Base-by-base conservation (phyloP, 257 asterid species). In the Striga asiatica region DNA sequence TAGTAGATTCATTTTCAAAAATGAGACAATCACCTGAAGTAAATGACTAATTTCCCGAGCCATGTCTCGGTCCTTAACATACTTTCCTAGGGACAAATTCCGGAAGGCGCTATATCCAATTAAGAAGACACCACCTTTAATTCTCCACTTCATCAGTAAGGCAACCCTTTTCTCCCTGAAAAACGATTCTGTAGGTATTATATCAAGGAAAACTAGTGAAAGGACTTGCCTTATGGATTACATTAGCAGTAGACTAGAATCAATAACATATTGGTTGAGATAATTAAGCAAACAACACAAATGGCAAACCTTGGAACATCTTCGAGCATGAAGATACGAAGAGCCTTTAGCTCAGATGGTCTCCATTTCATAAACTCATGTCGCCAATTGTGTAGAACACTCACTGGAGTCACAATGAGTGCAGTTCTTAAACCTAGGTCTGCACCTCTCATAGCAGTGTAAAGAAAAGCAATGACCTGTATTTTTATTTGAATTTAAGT, bases 371-470 rank as follows among this genome's bases (percentile, higher is more conserved):
- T 63, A 68, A 91, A 91, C 75, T 91, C 98, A 32, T 66, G 71
- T 43, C 94, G 78, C 98, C 98, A 91, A 67, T 91, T 87, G 81
- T 87, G 97, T 76, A 80, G 66, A 53, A 91, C 98, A 71, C 98
- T 91, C 34, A 91, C 95, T 56, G 97, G 97, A 28, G 93, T 84
- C 67, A 91, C 97, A 41, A 87, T 82, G 58, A 91, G 93, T 25
- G 88, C 98, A 54, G 97, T 82, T 77, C 47, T 84, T 57, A 88
- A 74, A 56, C 98, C 95, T 60, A 91, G 68, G 76, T 84, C 88
- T 59, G 76, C 85, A 70, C 74, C 48, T 81, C 96, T 78, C 97
- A 91, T 84, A 46, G 96, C 98, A 47, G 94, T 76, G 70, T 87
- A 91, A 54, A 91, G 71, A 78, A 91, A 84, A 47, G 97, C 83